These are phyloP conservation scores for Puccinia coronata DNA, from an alignment of 1,284 basidiomycete species.

Conservation along the genomic window DNA sequence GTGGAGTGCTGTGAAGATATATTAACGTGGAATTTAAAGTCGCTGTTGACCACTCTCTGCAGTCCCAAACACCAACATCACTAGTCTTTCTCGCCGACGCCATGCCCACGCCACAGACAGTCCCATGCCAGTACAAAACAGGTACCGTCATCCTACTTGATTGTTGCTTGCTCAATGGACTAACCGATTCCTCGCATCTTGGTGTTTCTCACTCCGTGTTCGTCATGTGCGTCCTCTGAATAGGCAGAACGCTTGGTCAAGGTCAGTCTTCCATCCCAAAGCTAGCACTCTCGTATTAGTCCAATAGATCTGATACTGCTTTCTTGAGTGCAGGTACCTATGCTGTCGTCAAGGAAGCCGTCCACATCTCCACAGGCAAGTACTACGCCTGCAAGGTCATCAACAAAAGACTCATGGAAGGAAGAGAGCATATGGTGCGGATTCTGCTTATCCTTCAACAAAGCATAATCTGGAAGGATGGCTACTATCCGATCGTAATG, in stretches of 20 bases:
- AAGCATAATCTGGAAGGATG: too few species aligned
- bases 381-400: constrained; percentile 89
- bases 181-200: too few species aligned
- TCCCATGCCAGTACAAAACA: constrained; percentile 50
- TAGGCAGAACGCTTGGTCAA: constrained; percentile 50
- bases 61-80: too few species aligned
- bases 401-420: constrained; percentile 92
- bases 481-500: too few species aligned
- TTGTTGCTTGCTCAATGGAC: background rate
- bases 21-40: too few species aligned
- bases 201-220: too few species aligned
- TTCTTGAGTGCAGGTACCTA: constrained; percentile 78
- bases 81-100: too few species aligned
- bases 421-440: constrained; percentile 62
- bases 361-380: constrained; percentile 85
- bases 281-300: background rate
- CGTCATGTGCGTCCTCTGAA: too few species aligned
- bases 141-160: constrained; percentile 5
- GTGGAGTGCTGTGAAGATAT: too few species aligned
- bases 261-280: constrained; percentile 15
- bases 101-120: constrained; percentile 47
- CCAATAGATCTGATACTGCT: constrained; percentile 19
- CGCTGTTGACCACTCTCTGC: too few species aligned
- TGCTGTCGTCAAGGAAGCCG: constrained; percentile 89
- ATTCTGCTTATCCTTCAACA: background rate